These are phyloP conservation scores for Talaromyces sp. DNA, from an alignment of 2,329 filamentous ascomycete genomes.

Conservation along the genomic window DNA sequence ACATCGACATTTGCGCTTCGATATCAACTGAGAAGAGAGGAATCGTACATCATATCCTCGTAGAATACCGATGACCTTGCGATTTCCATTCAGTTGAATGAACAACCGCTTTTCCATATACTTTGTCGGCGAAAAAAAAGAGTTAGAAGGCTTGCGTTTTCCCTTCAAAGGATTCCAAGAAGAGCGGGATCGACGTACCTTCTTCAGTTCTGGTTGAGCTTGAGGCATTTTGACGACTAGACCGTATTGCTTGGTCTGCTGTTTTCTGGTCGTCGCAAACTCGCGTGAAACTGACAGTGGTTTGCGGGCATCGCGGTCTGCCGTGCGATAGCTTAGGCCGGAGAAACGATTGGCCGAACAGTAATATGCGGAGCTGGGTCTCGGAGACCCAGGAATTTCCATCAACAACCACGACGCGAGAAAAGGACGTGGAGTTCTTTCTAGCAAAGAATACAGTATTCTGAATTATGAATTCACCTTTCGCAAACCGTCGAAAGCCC, in stretches of 20 bases:
- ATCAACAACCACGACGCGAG: neutral
- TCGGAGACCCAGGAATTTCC: neutral
- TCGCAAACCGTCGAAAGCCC: conserved; percentile 58
- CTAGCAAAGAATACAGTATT: neutral
- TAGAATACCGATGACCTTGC: conserved; percentile 91
- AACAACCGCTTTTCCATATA: conserved; percentile 99
- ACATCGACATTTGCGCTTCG: neutral
- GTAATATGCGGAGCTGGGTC: conserved; percentile 15
- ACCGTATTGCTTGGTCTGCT: conserved; percentile 13
- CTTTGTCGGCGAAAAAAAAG: conserved; percentile 42
- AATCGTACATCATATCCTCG: conserved; percentile 85
- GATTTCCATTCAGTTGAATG: conserved; percentile 94
- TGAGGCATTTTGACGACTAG: conserved; percentile 71
- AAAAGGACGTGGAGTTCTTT: neutral
- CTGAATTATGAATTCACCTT: conserved; percentile 51
- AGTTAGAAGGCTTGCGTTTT: conserved; percentile 13
- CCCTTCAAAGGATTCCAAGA: conserved; percentile 8
- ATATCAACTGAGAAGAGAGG: neutral
- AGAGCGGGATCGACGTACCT: conserved; percentile 54
- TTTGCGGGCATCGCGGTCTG: conserved; percentile 2
- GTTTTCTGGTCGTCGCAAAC: conserved; percentile 12
- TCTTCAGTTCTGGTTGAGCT: conserved; percentile 98
- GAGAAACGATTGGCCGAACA: conserved; percentile 30
- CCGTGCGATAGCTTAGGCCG: conserved; percentile 21
- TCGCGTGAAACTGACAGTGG: neutral